Conservation (phyloP, 176 grass and related monocot genomes). For the Bonia amplexicaulis region DNA sequence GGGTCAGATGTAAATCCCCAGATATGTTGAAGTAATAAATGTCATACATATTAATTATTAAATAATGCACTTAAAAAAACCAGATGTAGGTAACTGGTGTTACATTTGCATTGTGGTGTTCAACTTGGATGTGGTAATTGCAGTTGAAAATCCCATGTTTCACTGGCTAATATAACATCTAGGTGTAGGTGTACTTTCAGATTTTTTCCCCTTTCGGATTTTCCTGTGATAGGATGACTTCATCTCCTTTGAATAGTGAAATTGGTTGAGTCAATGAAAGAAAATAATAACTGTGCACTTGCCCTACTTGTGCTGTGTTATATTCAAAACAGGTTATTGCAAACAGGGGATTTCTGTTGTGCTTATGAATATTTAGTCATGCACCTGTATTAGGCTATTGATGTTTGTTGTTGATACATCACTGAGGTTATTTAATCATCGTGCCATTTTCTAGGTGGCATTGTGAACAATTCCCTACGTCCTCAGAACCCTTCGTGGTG, state of each 20-base stretch:
- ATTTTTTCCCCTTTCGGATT: too few species aligned
- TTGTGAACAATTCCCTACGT: conserved; percentile 72
- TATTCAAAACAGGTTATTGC: conserved; percentile 1
- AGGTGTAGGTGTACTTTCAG: too few species aligned
- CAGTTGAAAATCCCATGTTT: too few species aligned
- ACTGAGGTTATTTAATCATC: conserved; percentile 18
- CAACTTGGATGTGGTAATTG: too few species aligned
- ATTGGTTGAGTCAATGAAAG: background rate
- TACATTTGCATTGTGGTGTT: background rate
- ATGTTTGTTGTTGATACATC: background rate
- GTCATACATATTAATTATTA: background rate
- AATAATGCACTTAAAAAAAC: background rate
- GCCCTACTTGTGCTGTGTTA: background rate
- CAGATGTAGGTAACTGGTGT: background rate
- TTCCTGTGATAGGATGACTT: background rate
- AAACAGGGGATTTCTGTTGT: background rate
- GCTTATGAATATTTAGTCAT: conserved; percentile 20
- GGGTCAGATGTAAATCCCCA: background rate
- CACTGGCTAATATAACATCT: too few species aligned
- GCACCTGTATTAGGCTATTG: background rate
- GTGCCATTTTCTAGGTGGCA: conserved; percentile 56
- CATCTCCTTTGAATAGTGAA: background rate
- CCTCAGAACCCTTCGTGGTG: conserved; percentile 93
- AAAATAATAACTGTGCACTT: background rate
- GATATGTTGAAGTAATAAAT: background rate